These are phyloP conservation scores for Wickerhamomyces alni DNA, from an alignment of 805 yeast genomes.

Conservation along the genomic window DNA sequence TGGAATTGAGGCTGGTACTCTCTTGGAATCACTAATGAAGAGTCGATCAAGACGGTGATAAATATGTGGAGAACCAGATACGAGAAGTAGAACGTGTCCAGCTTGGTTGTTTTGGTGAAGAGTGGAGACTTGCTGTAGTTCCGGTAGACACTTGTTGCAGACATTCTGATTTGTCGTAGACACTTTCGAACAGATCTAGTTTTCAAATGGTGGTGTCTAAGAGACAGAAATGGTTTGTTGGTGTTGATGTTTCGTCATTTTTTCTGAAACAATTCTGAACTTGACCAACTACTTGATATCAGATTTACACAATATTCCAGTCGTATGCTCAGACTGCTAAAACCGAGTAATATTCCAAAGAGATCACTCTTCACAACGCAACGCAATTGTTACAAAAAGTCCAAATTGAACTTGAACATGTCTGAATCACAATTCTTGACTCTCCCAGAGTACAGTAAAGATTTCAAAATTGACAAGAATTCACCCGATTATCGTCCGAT, in stretches of 20 bases:
- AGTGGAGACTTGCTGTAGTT: constrained; percentile 7
- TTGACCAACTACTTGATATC: no score
- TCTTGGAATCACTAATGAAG: constrained; percentile 60
- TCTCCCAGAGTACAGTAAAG: constrained; percentile 15
- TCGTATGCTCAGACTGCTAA: background rate
- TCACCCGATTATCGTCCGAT: constrained; percentile 33
- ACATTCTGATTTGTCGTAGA: no score
- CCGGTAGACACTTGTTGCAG: constrained; percentile 1
- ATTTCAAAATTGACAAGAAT: constrained; percentile 5
- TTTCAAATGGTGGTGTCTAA: no score
- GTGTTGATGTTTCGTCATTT: no score
- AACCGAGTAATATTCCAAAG: background rate
- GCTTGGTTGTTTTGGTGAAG: constrained; percentile 14
- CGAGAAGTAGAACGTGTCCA: constrained; percentile 40
- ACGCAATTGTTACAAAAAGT: background rate
- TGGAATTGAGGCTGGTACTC: constrained; percentile 44
- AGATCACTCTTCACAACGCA: background rate
- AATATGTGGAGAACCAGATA: constrained; percentile 66
- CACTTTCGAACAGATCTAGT: no score
- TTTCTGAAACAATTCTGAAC: no score
- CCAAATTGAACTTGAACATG: constrained; percentile 1
- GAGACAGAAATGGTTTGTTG: no score
- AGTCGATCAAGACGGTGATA: constrained; percentile 70
- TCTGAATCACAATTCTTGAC: constrained; percentile 8
- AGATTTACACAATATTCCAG: background rate